phyloP scores from a whole-genome alignment of 495 filamentous ascomycete genomes.

The Podospora tetraspora region DNA sequence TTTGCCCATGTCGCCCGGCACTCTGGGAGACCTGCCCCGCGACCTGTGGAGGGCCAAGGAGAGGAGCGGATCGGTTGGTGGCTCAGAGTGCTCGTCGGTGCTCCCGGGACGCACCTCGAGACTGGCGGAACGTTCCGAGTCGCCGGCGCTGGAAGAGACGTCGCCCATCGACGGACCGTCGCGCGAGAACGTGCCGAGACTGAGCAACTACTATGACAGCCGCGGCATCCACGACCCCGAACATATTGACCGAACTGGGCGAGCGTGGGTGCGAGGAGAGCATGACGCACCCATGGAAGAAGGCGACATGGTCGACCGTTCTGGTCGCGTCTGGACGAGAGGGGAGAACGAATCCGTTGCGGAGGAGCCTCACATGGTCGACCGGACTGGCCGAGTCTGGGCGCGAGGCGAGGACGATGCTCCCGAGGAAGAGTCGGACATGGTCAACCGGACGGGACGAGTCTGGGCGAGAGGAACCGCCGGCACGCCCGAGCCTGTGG shows the following conservation, averaged over 20 bases:
- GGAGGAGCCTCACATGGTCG: background rate
- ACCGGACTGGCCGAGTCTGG: background rate
- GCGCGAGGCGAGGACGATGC: background rate
- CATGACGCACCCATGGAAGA: background rate
- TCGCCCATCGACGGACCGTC: background rate
- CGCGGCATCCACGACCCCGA: background rate
- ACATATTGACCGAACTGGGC: background rate
- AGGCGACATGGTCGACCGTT: background rate
- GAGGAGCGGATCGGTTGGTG: background rate
- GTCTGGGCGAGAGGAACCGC: background rate
- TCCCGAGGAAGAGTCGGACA: background rate
- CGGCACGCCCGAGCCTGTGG: background rate
- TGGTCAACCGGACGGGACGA: background rate
- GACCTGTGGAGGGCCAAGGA: slow-evolving; percentile 13
- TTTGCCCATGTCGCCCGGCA: slow-evolving; percentile 23
- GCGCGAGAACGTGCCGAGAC: background rate
- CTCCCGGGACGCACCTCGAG: background rate
- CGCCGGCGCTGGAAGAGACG: background rate
- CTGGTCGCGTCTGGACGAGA: background rate
- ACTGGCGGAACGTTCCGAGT: background rate
- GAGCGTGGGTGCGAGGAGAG: background rate
- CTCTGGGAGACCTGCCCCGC: slow-evolving; percentile 23
- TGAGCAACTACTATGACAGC: background rate
- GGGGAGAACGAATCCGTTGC: background rate
- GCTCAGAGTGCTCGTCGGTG: background rate